A percentile compares a stretch with the other conserved stretches of the same genome.
Conservation (phyloP, 2,329 filamentous ascomycete species). For the Stemphylium lycopersici region DNA sequence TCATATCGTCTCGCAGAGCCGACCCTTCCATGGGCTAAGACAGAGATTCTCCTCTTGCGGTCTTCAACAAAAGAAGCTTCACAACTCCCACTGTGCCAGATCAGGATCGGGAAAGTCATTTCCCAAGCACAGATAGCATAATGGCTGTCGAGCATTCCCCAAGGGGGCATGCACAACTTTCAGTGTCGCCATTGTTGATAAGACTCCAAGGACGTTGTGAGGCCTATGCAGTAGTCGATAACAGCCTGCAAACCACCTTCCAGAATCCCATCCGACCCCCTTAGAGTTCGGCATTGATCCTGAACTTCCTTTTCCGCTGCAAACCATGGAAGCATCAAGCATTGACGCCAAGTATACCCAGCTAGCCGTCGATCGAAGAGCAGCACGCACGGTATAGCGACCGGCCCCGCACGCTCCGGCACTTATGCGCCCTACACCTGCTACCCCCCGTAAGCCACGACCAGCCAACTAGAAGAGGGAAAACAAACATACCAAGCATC, state of each 20-base stretch:
- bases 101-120: background rate
- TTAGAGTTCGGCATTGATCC: background rate
- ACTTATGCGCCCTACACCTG: constrained; percentile 1
- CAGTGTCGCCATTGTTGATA: background rate
- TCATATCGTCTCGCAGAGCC: background rate
- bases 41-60: background rate
- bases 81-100: background rate
- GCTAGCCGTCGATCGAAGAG: constrained; percentile 5
- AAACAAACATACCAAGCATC: background rate
- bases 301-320: background rate
- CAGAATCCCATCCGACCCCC: background rate
- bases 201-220: background rate
- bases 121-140: background rate
- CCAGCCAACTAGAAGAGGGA: constrained; percentile 7
- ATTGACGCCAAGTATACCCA: background rate
- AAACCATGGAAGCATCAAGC: background rate
- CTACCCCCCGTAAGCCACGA: background rate
- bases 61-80: background rate
- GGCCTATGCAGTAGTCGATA: background rate
- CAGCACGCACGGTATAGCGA: constrained; percentile 1
- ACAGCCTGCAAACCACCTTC: background rate
- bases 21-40: background rate
- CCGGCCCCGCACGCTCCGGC: constrained; percentile 12
- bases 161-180: background rate
- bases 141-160: background rate